phyloP scores from a whole-genome alignment of 257 asterid species.

The Nicotiana undulata region DNA sequence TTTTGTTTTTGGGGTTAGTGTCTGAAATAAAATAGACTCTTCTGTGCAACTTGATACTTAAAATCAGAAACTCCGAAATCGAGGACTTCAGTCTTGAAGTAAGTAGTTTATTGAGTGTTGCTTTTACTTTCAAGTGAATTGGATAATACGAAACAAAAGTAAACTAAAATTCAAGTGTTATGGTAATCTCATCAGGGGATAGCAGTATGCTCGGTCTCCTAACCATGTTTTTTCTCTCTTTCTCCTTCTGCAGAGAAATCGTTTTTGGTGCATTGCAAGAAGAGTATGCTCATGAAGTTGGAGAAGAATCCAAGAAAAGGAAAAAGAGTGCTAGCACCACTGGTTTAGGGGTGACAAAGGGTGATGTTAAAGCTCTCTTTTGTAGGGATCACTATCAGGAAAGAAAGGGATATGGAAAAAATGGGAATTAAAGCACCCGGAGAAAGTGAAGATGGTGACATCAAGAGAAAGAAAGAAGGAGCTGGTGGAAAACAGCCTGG shows the following conservation, averaged over 20 bases:
- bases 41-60: neutral
- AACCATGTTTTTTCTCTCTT: neutral
- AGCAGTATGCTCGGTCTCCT: neutral
- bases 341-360: neutral
- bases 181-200: too few species aligned
- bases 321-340: neutral
- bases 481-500: neutral
- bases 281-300: neutral
- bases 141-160: too few species aligned
- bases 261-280: neutral
- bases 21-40: too few species aligned
- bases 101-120: too few species aligned
- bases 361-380: neutral
- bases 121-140: too few species aligned
- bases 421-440: neutral
- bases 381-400: neutral
- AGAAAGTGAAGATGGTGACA: neutral
- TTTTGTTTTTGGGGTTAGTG: too few species aligned
- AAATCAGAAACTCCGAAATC: too few species aligned
- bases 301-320: neutral
- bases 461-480: neutral
- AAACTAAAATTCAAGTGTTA: too few species aligned
- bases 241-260: neutral
- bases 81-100: too few species aligned
- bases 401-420: neutral